Evolutionary conservation across 441 rosid genomes (phyloP).

Genomic region (Arabidopsis hybrid): DNA sequence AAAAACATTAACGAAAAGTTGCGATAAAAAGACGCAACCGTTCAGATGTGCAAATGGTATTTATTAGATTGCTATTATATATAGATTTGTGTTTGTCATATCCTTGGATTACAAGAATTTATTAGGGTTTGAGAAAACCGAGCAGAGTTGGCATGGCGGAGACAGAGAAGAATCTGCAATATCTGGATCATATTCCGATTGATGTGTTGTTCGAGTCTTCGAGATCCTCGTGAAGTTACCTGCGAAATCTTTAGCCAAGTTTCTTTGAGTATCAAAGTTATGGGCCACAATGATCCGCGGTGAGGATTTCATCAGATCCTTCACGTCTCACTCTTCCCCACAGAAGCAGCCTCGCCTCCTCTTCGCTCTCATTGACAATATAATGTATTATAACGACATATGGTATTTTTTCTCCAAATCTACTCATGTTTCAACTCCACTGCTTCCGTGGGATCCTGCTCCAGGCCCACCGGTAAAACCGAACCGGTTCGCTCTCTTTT

Average conservation of each 20-base stretch:
- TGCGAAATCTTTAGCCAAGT: background rate
- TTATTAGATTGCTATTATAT: no score
- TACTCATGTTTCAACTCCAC: background rate
- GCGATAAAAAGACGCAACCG: no score
- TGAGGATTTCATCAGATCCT: background rate
- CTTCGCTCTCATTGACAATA: background rate
- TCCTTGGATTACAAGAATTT: no score
- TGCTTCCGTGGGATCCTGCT: background rate
- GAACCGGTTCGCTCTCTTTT: no score
- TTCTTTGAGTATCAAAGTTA: conserved; percentile 6
- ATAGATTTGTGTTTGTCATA: no score
- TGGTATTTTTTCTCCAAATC: conserved; percentile 5
- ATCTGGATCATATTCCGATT: background rate
- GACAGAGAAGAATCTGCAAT: background rate
- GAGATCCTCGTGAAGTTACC: conserved; percentile 5
- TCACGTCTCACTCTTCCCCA: background rate
- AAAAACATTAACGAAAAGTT: no score
- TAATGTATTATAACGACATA: background rate
- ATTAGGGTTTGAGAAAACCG: background rate
- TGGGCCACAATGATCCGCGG: background rate
- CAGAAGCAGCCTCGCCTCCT: background rate
- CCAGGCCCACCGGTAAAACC: background rate
- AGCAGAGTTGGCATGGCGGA: background rate
- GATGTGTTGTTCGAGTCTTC: background rate
- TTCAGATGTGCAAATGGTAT: no score